A percentile compares a stretch with the other conserved stretches of the same genome.
Evolutionary conservation across 2,329 filamentous ascomycete genomes (phyloP).

Genomic region (Xylaria sp.): DNA sequence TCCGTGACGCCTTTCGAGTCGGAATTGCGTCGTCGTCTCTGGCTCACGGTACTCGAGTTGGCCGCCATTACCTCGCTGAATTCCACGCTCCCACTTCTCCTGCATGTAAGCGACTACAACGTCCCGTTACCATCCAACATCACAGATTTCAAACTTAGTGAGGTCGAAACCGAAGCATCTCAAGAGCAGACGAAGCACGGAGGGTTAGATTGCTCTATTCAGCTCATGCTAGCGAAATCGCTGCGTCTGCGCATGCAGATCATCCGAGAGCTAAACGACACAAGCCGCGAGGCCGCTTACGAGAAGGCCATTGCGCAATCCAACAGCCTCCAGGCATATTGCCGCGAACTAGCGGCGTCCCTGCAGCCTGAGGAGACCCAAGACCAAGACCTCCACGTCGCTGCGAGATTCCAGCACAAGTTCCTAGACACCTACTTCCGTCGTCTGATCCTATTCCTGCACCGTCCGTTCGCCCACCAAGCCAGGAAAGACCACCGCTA

Average conservation of each 20-base stretch:
- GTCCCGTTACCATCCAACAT: conserved; percentile 31
- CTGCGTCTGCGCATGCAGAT: conserved; percentile 30
- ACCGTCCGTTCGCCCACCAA: conserved; percentile 34
- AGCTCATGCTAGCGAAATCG: conserved; percentile 33
- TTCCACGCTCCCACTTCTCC: conserved; percentile 30
- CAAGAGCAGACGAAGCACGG: not conserved
- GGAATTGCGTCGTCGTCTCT: conserved; percentile 39
- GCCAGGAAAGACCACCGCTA: conserved; percentile 32
- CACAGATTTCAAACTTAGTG: conserved; percentile 27
- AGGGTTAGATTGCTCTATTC: conserved; percentile 32
- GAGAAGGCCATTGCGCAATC: conserved; percentile 26
- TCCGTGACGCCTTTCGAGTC: conserved; percentile 32
- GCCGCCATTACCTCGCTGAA: conserved; percentile 34
- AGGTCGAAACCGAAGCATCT: not conserved
- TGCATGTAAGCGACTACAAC: conserved; percentile 26
- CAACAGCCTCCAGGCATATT: conserved; percentile 28
- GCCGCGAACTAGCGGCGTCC: conserved; percentile 30
- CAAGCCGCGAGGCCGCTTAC: conserved; percentile 18
- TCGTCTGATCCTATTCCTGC: conserved; percentile 33
- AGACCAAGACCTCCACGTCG: not conserved
- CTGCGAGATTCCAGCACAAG: conserved; percentile 31
- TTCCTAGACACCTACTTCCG: conserved; percentile 38
- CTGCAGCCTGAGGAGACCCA: conserved; percentile 20
- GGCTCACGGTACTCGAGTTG: conserved; percentile 39
- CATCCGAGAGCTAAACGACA: conserved; percentile 32